These are phyloP conservation scores for Vigna angularis DNA, from an alignment of 306 rosid species.

Conservation along the genomic window DNA sequence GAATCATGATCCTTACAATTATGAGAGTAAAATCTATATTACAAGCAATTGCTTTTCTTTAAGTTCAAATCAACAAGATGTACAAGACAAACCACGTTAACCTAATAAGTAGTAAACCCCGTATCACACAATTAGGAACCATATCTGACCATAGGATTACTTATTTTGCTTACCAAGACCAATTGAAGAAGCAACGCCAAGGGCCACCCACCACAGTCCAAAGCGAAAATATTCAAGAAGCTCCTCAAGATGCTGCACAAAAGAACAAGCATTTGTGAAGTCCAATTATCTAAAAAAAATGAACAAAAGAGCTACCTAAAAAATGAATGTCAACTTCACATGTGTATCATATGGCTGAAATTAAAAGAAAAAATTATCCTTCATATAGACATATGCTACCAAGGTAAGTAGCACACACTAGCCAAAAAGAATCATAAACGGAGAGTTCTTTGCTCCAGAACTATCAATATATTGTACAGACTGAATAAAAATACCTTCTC, in stretches of 20 bases:
- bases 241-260: slow-evolving; percentile 87
- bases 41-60: slow-evolving; percentile 30
- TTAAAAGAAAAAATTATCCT: neutral
- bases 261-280: slow-evolving; percentile 36
- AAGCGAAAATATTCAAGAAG: slow-evolving; percentile 73
- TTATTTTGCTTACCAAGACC: slow-evolving; percentile 85
- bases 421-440: slow-evolving; percentile 7
- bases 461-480: slow-evolving; percentile 26
- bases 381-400: neutral
- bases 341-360: slow-evolving; percentile 10
- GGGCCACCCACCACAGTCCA: slow-evolving; percentile 94
- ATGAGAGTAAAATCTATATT: neutral
- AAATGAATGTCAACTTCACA: slow-evolving; percentile 7
- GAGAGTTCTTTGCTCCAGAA: neutral
- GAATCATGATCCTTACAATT: slow-evolving; percentile 12
- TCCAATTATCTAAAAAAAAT: slow-evolving; percentile 19
- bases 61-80: slow-evolving; percentile 30
- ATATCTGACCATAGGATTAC: slow-evolving; percentile 22
- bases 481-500: slow-evolving; percentile 67
- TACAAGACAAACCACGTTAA: slow-evolving; percentile 12
- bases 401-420: slow-evolving; percentile 9
- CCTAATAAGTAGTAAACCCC: neutral
- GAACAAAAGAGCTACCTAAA: slow-evolving; percentile 7
- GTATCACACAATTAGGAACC: slow-evolving; percentile 41
- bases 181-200: slow-evolving; percentile 97